Evolutionary conservation across 2,329 filamentous ascomycete genomes (phyloP).

Genomic region (Botryotinia globosa): DNA sequence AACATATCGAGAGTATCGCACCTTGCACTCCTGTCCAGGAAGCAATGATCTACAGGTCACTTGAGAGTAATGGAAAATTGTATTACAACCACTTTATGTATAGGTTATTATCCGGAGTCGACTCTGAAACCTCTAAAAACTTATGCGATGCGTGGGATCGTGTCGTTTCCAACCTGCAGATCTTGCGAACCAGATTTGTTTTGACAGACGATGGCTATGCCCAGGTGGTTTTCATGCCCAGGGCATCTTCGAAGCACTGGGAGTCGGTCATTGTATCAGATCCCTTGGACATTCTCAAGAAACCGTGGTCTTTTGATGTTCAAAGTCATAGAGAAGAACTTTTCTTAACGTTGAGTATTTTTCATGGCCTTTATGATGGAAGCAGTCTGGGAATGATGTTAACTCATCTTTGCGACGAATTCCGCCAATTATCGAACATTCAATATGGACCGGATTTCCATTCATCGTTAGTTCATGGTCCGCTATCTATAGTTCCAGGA

Average conservation of each 20-base stretch:
- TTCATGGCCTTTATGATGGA: constrained; percentile 87
- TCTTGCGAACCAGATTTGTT: constrained; percentile 72
- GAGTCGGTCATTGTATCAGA: constrained; percentile 6
- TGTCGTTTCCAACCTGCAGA: constrained; percentile 52
- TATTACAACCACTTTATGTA: constrained; percentile 80
- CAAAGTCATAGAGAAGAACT: no score
- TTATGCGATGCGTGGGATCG: constrained; percentile 58
- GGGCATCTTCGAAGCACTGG: constrained; percentile 28
- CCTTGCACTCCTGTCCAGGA: constrained; percentile 86
- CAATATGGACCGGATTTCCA: constrained; percentile 56
- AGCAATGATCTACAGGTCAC: constrained; percentile 74
- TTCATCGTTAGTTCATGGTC: constrained; percentile 66
- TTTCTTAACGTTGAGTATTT: constrained; percentile 39
- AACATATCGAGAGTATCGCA: constrained; percentile 67
- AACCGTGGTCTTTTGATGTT: constrained; percentile 29
- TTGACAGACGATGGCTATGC: constrained; percentile 72
- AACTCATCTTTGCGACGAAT: constrained; percentile 52
- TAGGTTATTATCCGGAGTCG: constrained; percentile 46
- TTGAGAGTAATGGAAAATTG: constrained; percentile 53
- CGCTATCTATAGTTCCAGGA: constrained; percentile 51
- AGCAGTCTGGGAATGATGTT: constrained; percentile 71
- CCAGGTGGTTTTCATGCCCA: constrained; percentile 60
- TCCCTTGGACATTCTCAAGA: constrained; percentile 32
- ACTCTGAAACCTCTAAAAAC: constrained; percentile 38
- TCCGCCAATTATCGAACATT: constrained; percentile 40